A percentile compares a stretch with the other conserved stretches of the same genome.
Conservation (phyloP, 2,329 filamentous ascomycete genomes). For the Hymenoscyphus albidus region DNA sequence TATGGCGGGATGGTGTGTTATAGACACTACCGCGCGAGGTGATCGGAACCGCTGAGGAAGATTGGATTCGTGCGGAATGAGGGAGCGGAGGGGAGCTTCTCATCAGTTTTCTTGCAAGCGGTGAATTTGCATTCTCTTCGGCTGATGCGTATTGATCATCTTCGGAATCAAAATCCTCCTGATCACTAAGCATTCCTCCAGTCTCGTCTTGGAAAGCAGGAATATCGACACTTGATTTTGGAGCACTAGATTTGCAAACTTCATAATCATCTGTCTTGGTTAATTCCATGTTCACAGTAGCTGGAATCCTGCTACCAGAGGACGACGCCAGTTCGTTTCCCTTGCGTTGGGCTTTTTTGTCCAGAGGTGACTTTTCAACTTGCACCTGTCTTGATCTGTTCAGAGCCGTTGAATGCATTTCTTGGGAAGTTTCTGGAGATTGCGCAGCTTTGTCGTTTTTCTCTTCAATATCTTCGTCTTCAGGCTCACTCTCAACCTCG, state of each 20-base stretch:
- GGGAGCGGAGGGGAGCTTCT: not conserved
- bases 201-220: not conserved
- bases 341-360: not conserved
- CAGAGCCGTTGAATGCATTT: constrained; percentile 19
- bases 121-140: not conserved
- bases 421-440: constrained; percentile 11
- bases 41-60: not conserved
- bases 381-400: constrained; percentile 19
- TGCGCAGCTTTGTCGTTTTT: constrained; percentile 5
- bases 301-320: not conserved
- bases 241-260: not conserved
- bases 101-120: not conserved
- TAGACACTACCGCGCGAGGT: not conserved
- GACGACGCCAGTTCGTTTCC: not conserved
- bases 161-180: not conserved
- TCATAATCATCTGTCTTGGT: not conserved
- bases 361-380: constrained; percentile 29
- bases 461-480: constrained; percentile 3
- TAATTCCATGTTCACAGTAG: not conserved
- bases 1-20: not conserved
- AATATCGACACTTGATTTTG: not conserved
- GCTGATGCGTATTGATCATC: not conserved
- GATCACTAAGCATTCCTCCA: not conserved
- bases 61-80: not conserved
- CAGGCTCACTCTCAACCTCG: constrained; percentile 4